Evolutionary conservation across 1,284 basidiomycete genomes (phyloP).

Genomic region (Xanthoconium separans): DNA sequence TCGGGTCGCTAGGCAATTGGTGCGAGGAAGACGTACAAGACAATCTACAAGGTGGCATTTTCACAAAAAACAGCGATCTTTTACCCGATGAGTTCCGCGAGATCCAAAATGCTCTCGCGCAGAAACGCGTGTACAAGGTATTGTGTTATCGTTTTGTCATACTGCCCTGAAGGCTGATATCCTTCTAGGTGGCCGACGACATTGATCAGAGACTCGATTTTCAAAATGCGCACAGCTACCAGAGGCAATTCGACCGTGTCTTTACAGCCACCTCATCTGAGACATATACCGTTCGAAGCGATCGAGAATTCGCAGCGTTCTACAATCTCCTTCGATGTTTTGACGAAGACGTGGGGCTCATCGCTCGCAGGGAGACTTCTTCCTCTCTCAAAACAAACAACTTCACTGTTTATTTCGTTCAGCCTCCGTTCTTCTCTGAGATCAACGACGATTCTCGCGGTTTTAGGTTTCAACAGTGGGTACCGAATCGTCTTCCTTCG

Average conservation of each 20-base stretch:
- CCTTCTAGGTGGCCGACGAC: neutral
- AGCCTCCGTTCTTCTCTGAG: neutral
- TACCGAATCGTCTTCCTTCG: neutral
- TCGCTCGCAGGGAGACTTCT: neutral
- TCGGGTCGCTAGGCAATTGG: too few species aligned
- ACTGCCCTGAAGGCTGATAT: neutral
- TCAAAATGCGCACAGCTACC: neutral
- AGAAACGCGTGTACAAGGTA: too few species aligned
- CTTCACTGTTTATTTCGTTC: neutral
- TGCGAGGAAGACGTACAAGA: too few species aligned
- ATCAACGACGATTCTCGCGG: neutral
- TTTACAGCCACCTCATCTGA: neutral
- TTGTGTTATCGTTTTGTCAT: too few species aligned
- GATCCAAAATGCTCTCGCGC: too few species aligned
- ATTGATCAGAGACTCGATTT: neutral
- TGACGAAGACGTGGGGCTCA: neutral
- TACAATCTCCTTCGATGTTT: neutral
- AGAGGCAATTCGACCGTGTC: neutral
- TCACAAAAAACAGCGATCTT: too few species aligned
- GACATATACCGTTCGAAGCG: neutral
- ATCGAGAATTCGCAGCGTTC: neutral
- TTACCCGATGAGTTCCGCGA: too few species aligned
- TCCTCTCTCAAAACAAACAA: neutral
- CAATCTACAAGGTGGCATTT: too few species aligned
- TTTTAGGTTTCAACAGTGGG: neutral